Conservation (phyloP, 108 stramenopile genomes). For the Mediolabrus comicus region DNA sequence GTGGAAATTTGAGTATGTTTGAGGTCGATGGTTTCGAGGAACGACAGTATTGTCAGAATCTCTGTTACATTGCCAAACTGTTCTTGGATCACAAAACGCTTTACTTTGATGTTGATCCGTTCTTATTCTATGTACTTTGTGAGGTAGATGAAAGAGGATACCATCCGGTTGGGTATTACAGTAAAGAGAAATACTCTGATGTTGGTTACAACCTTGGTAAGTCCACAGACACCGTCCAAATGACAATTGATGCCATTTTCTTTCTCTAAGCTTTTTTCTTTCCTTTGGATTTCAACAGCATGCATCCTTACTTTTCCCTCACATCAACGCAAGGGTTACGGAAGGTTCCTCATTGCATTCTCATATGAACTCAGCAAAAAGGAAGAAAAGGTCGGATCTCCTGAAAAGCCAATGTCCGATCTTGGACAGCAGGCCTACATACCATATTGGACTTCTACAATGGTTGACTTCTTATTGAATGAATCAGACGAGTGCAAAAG, state of each 20-base stretch:
- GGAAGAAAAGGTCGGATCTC: slow-evolving; percentile 96
- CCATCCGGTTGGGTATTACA: slow-evolving; percentile 96
- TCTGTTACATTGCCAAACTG: slow-evolving; percentile 97
- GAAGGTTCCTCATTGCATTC: slow-evolving; percentile 97
- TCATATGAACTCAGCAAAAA: slow-evolving; percentile 97
- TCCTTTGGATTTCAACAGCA: slow-evolving; percentile 59
- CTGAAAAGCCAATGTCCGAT: slow-evolving; percentile 99
- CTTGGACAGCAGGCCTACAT: slow-evolving; percentile 96
- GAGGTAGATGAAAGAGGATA: slow-evolving; percentile 85
- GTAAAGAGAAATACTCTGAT: slow-evolving; percentile 99
- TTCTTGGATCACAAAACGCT: slow-evolving; percentile 99
- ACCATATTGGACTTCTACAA: slow-evolving; percentile 90
- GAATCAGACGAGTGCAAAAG: slow-evolving; percentile 57
- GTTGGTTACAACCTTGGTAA: slow-evolving; percentile 94
- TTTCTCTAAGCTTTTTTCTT: no score
- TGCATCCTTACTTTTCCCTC: slow-evolving; percentile 99
- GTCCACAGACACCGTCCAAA: not conserved
- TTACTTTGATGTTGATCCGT: slow-evolving; percentile 99
- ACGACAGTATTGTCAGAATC: slow-evolving; percentile 96
- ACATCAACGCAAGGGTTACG: slow-evolving; percentile 99
- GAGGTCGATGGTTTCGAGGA: slow-evolving; percentile 83
- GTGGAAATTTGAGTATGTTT: slow-evolving; percentile 70
- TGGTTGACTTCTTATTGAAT: slow-evolving; percentile 83
- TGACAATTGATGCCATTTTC: no score
- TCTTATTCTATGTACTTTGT: slow-evolving; percentile 97